Conservation (phyloP, 257 asterid species). For the Gardenia jasminoides region DNA sequence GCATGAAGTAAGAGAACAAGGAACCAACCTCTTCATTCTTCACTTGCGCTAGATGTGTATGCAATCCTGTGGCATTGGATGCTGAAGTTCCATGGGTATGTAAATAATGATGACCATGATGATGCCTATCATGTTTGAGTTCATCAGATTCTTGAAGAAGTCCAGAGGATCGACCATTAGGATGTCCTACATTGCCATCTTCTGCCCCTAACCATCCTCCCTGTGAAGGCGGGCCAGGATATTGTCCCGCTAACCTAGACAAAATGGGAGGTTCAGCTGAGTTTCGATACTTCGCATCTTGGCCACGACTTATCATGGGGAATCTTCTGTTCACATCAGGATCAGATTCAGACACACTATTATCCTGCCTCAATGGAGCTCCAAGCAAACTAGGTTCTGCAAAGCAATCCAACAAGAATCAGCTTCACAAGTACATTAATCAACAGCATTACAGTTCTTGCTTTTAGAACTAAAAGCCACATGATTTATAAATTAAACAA, state of each 20-base stretch:
- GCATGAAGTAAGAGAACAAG: conserved; percentile 15
- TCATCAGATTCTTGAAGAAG: conserved; percentile 40
- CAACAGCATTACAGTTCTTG: neutral
- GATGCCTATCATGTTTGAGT: conserved; percentile 42
- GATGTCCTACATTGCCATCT: conserved; percentile 41
- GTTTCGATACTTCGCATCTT: conserved; percentile 43
- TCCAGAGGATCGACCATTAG: conserved; percentile 44
- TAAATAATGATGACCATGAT: conserved; percentile 49
- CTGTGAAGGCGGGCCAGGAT: conserved; percentile 43
- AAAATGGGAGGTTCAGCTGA: conserved; percentile 59
- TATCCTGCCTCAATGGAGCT: conserved; percentile 71
- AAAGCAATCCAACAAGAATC: conserved; percentile 14
- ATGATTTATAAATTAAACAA: conserved; percentile 14
- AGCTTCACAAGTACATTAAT: neutral
- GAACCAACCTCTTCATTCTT: conserved; percentile 64
- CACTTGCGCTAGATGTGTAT: conserved; percentile 39
- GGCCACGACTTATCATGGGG: conserved; percentile 28
- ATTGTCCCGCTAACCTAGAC: conserved; percentile 62
- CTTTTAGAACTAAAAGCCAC: conserved; percentile 9
- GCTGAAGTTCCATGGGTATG: conserved; percentile 37
- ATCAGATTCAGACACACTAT: conserved; percentile 36
- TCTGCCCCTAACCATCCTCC: conserved; percentile 74
- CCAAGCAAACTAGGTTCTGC: conserved; percentile 89
- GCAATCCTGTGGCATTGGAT: conserved; percentile 38
- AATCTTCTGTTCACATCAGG: conserved; percentile 37